Percentiles rank a stretch among this genome's conserved stretches.
Conservation (phyloP, 192 early-diverging fungal genomes). For the Coemansia aciculifera region DNA sequence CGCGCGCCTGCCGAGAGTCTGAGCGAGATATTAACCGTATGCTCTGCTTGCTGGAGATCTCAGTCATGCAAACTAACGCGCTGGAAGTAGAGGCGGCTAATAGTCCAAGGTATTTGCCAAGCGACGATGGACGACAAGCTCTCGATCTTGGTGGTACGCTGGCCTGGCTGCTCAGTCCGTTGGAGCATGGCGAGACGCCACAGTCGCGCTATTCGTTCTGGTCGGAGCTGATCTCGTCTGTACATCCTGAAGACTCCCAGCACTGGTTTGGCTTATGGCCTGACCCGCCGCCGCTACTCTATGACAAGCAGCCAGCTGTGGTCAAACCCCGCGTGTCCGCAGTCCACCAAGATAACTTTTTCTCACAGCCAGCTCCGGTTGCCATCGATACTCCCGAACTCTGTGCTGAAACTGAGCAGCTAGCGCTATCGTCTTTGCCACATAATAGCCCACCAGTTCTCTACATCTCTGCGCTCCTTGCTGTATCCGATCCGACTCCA, state of each 20-base stretch:
- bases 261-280: slow-evolving; percentile 36
- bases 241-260: not conserved
- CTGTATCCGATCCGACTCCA: not conserved
- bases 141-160: slow-evolving; percentile 35
- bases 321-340: not conserved
- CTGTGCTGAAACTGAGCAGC: slow-evolving; percentile 1
- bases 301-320: not conserved
- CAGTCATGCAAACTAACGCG: not conserved
- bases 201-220: slow-evolving; percentile 40
- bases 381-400: slow-evolving; percentile 1
- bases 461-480: not conserved
- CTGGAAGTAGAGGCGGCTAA: not conserved
- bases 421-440: not conserved
- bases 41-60: slow-evolving; percentile 33
- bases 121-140: not conserved
- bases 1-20: slow-evolving; percentile 15
- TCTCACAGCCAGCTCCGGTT: not conserved
- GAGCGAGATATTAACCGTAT: slow-evolving; percentile 42
- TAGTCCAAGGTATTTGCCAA: not conserved
- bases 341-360: slow-evolving; percentile 11
- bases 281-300: slow-evolving; percentile 19
- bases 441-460: not conserved
- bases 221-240: slow-evolving; percentile 28
- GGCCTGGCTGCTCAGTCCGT: slow-evolving; percentile 25
- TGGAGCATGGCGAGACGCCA: slow-evolving; percentile 30